A percentile compares a stretch with the other conserved stretches of the same genome.
These are phyloP conservation scores for Camellia sinensis DNA, from an alignment of 148 eudicot genomes.

Conservation along the genomic window DNA sequence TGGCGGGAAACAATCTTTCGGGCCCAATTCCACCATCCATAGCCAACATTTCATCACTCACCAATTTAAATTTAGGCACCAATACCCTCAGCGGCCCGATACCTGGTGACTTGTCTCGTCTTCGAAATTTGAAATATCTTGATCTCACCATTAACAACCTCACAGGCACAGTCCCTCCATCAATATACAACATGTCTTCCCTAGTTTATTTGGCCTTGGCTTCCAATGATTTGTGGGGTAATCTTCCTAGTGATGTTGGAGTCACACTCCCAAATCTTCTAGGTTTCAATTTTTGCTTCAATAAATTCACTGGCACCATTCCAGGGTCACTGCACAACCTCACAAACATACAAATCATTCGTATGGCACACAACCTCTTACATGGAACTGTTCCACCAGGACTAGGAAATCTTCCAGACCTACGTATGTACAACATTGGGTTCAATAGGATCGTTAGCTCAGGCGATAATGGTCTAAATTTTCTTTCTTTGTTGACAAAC, in stretches of 20 bases:
- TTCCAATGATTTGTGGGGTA: constrained; percentile 33
- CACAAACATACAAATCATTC: constrained; percentile 29
- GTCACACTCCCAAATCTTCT: constrained; percentile 35
- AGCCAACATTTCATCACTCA: constrained; percentile 28
- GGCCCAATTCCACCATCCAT: constrained; percentile 31
- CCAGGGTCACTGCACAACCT: constrained; percentile 38
- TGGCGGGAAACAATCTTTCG: constrained; percentile 18
- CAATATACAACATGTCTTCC: constrained; percentile 38
- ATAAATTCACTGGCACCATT: constrained; percentile 33
- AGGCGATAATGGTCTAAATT: constrained; percentile 32
- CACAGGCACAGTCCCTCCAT: constrained; percentile 28
- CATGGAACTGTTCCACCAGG: constrained; percentile 39
- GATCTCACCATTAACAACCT: constrained; percentile 34
- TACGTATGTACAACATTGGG: constrained; percentile 38
- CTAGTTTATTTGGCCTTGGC: constrained; percentile 27
- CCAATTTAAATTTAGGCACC: constrained; percentile 28
- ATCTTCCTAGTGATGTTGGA: constrained; percentile 31
- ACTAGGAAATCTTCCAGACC: constrained; percentile 33
- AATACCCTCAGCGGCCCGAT: constrained; percentile 27
- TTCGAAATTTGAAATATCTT: constrained; percentile 24
- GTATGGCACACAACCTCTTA: constrained; percentile 35
- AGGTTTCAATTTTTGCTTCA: constrained; percentile 29
- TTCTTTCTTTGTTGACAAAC: constrained; percentile 29
- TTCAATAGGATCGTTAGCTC: constrained; percentile 28
- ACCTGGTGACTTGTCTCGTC: constrained; percentile 25